Base-by-base conservation (phyloP, 2,329 filamentous ascomycete species). In the Sarocladium brachiariae region DNA sequence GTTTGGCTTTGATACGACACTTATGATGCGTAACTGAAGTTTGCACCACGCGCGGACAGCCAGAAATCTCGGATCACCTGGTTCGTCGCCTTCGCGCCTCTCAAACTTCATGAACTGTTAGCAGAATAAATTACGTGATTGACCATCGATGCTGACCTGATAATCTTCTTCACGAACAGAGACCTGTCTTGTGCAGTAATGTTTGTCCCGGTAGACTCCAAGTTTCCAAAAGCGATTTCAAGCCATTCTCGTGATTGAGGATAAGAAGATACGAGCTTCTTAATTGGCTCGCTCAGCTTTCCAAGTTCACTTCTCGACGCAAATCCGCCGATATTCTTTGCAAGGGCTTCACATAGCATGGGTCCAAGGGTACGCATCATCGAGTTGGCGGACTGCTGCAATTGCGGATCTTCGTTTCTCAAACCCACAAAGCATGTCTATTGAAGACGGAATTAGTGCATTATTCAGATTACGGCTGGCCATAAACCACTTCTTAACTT, bases 291-390 rank as follows among this genome's bases (percentile, higher is more conserved):
- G 50, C 78, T 78, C 5, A 90, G 67, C 57, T 78, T 82, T 57
- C 89, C 86, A 0, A 91, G 70, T 59, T 91, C 86, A 56, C 83
- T 87, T 34, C 87, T 77, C 2, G 81, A 77, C 3, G 83, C 85
- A 50, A 78, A 77, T 1, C 87, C 87, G 5, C 81, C 80, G 31
- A 89, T 75, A 52, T 88, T 87, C 52, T 76, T 73, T 2, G 85
- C 70, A 21, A 89, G 68, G 0, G 78, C 76, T 51, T 75, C 71
- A 4, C 77, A 69, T n/a, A 89, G 65, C 16, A 77, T 64, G 0
- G 83, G 83, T 0, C 84, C 84, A 7, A 87, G 72, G 49, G 80
- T 77, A 6, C 70, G 61, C 60, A 86, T 74, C 24, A 80, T 76
- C 46, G 66, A 68, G 37, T 70, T 65, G 16, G 79, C 65, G 0